Evolutionary conservation across 2,329 filamentous ascomycete species (phyloP), one percentile per base, ranked within the genome.

Genomic region (Hymenoscyphus infarciens): DNA sequence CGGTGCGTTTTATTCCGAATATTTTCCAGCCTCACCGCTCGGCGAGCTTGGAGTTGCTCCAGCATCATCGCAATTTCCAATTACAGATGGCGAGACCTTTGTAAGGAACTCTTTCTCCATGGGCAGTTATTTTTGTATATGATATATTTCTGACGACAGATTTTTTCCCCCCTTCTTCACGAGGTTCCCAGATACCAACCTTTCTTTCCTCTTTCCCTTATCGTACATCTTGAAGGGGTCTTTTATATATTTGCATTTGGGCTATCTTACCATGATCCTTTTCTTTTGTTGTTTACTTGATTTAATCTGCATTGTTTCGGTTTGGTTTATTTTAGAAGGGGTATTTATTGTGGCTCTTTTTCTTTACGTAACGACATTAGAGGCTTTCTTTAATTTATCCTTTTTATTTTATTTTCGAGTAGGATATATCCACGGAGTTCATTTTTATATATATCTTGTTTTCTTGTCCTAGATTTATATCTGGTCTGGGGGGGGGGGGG

Each of bases 41-140:
- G 42, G n/a, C 42, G n/a, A 49, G 42, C 22, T 49, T 49, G 42
- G 19, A 49, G 42, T 49, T 22, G 19, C 42, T 49, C n/a, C 42
- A 49, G 42, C 42, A 49, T 49, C 42, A 49, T 22, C 42, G 42
- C n/a, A 49, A 49, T 49, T 49, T 49, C 10, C 42, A 49, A 22
- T 49, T 49, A 25, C 42, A 49, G n/a, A 49, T 49, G 42, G 42
- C 42, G n/a, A 49, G 42, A 49, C 42, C 42, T 49, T 25, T 49
- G 42, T 49, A 49, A 49, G 7, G 19, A 22, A 11, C 5, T 11
- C 25, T 25, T 49, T 19, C n/a, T 19, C 5, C 19, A 8, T 42
- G n/a, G 19, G 42, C 42, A 7, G n/a, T 49, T 49, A 5, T 49
- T 49, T 22, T 49, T 49, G 42, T 49, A 49, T 11, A 49, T 49